Conservation (phyloP, 768 basidiomycete species). For the Kwoniella shandongensis region DNA sequence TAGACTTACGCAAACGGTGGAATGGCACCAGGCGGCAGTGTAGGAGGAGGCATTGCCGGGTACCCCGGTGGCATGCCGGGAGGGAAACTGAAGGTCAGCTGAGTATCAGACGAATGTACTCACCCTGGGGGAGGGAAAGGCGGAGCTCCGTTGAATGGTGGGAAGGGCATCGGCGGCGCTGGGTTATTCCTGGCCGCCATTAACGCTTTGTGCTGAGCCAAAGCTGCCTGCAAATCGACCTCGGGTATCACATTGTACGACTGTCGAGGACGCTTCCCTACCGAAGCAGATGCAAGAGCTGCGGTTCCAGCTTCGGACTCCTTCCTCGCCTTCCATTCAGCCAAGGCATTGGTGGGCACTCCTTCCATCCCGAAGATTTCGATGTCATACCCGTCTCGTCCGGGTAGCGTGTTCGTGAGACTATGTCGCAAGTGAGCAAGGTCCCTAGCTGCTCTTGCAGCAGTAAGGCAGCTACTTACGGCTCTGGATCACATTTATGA, state of each 20-base stretch:
- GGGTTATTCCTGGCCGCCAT: constrained; percentile 65
- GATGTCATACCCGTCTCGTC: constrained; percentile 94
- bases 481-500: constrained; percentile 96
- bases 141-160: constrained; percentile 53
- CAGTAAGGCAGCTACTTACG: constrained; percentile 57
- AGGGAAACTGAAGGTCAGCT: constrained; percentile 57
- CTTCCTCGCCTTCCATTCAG: constrained; percentile 92
- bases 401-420: constrained; percentile 93
- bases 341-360: constrained; percentile 87
- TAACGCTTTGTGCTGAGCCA: constrained; percentile 84
- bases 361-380: constrained; percentile 99
- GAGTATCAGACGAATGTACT: constrained; percentile 23
- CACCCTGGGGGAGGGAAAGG: constrained; percentile 54
- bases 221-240: constrained; percentile 77
- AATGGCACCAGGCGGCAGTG: constrained; percentile 19
- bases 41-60: constrained; percentile 27
- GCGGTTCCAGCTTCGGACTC: constrained; percentile 84
- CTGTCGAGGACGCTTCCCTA: constrained; percentile 67
- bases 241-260: constrained; percentile 76
- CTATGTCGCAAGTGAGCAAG: constrained; percentile 56
- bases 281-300: constrained; percentile 34
- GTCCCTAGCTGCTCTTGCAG: too few species aligned
- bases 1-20: constrained; percentile 29
- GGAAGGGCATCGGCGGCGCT: constrained; percentile 45
- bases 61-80: constrained; percentile 59